Base-by-base conservation (phyloP, 2,329 filamentous ascomycete genomes). In the Shiraia sp. region DNA sequence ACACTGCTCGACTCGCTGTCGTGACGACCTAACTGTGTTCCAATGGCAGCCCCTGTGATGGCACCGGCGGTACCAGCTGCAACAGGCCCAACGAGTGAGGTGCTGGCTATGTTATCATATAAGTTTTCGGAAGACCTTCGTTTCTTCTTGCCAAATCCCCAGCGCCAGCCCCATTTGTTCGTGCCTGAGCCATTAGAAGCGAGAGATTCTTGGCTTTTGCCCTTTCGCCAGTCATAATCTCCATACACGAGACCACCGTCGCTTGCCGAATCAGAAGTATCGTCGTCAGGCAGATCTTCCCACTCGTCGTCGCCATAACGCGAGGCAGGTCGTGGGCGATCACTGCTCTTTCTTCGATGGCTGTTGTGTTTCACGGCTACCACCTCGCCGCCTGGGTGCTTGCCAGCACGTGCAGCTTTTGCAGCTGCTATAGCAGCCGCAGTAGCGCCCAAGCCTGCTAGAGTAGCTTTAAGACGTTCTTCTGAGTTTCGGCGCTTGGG, bases 201-300 rank as follows among this genome's bases (percentile, higher is more conserved):
- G 1, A 80, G 66, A 9, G 79, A 81, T 35, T 80, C 78, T 27
- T 69, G 65, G 45, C 79, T 81, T 49, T 74, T 53, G 22, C 64
- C 69, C 36, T 59, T 61, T 29, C 55, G 59, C 47, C 55, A 54
- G 17, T 64, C 61, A 24, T 68, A 69, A 32, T 74, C 75, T 29
- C 83, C 84, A 54, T 84, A 87, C 2, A 83, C 82, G 39, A 87
- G 74, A 17, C 70, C 80, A 22, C 78, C 80, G 53, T 79, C 77
- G 32, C 82, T 24, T 72, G 53, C 45, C 67, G 72, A 76, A n/a
- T 72, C 71, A 6, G 67, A 63, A 3, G 53, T 55, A 10, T 62
- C 66, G 23, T 64, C 62, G 24, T 70, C 68, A 8, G 66, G 65
- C 23, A 67, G 45, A 46, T 69, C 68, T 39, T 69, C 68, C 65